phyloP scores from a whole-genome alignment of 108 stramenopile genomes.

The Nitzschia palea region DNA sequence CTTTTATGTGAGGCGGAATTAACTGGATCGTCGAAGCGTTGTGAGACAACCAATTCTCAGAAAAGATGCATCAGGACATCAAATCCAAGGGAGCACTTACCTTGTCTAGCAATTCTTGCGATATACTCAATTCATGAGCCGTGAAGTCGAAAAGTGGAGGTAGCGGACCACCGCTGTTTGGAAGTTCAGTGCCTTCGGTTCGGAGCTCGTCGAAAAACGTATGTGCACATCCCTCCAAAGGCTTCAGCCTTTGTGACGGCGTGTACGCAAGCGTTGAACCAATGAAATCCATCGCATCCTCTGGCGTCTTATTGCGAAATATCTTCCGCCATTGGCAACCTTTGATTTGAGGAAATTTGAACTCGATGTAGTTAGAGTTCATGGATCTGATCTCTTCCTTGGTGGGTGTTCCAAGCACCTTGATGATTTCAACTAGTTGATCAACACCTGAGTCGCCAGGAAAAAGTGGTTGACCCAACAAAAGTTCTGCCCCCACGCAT shows the following conservation, averaged over 20 bases:
- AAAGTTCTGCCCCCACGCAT: slow-evolving; percentile 97
- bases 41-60: neutral
- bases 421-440: slow-evolving; percentile 99
- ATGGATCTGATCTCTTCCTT: slow-evolving; percentile 94
- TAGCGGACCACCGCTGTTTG: slow-evolving; percentile 66
- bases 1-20: slow-evolving; percentile 11
- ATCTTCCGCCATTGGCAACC: slow-evolving; percentile 96
- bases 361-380: slow-evolving; percentile 98
- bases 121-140: slow-evolving; percentile 57
- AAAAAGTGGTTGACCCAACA: slow-evolving; percentile 96
- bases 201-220: slow-evolving; percentile 95
- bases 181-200: slow-evolving; percentile 63
- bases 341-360: slow-evolving; percentile 99
- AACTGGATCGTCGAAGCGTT: neutral
- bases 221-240: slow-evolving; percentile 93
- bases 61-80: neutral
- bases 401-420: slow-evolving; percentile 98
- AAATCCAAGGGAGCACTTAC: slow-evolving; percentile 21
- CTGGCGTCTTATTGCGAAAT: slow-evolving; percentile 90
- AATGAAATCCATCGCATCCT: slow-evolving; percentile 94
- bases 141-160: slow-evolving; percentile 94
- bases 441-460: slow-evolving; percentile 98
- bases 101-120: slow-evolving; percentile 71
- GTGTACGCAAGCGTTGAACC: slow-evolving; percentile 90
- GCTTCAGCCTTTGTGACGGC: slow-evolving; percentile 82